Evolutionary conservation across 116 monocot species (phyloP).

Genomic region (Zostera marina): DNA sequence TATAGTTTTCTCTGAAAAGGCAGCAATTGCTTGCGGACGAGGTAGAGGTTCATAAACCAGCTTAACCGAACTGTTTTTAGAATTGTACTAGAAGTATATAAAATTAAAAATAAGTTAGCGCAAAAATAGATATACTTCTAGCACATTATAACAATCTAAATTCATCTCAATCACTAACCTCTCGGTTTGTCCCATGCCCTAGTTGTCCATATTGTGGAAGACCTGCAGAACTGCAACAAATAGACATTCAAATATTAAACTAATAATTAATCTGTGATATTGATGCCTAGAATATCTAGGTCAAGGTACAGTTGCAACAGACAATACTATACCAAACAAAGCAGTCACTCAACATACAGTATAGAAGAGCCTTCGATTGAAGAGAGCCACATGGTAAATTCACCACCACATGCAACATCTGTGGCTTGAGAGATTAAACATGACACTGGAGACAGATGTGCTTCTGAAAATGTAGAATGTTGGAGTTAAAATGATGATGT

Average conservation of each 20-base stretch:
- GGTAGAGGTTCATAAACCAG: slow-evolving; percentile 86
- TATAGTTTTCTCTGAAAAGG: slow-evolving; percentile 60
- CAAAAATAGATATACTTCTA: not conserved
- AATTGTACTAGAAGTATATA: slow-evolving; percentile 59
- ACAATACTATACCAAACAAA: no score
- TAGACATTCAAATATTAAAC: not conserved
- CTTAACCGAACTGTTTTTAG: slow-evolving; percentile 72
- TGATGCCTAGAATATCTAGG: no score
- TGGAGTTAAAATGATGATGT: no score
- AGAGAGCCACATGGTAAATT: slow-evolving; percentile 94
- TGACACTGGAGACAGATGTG: slow-evolving; percentile 59
- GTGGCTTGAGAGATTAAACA: slow-evolving; percentile 46
- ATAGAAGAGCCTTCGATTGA: slow-evolving; percentile 87
- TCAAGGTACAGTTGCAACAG: no score
- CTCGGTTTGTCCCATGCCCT: slow-evolving; percentile 95
- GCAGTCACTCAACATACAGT: slow-evolving; percentile 27
- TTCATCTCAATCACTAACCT: slow-evolving; percentile 22
- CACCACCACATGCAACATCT: slow-evolving; percentile 68
- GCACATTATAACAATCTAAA: slow-evolving; percentile 1
- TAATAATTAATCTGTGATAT: not conserved
- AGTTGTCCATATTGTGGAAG: slow-evolving; percentile 99
- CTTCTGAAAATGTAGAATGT: slow-evolving; percentile 29
- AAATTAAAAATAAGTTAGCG: slow-evolving; percentile 4
- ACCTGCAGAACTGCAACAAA: slow-evolving; percentile 58
- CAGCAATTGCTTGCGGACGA: slow-evolving; percentile 69